Evolutionary conservation across 495 filamentous ascomycete species (phyloP).

Genomic region (Xylaria longipes): DNA sequence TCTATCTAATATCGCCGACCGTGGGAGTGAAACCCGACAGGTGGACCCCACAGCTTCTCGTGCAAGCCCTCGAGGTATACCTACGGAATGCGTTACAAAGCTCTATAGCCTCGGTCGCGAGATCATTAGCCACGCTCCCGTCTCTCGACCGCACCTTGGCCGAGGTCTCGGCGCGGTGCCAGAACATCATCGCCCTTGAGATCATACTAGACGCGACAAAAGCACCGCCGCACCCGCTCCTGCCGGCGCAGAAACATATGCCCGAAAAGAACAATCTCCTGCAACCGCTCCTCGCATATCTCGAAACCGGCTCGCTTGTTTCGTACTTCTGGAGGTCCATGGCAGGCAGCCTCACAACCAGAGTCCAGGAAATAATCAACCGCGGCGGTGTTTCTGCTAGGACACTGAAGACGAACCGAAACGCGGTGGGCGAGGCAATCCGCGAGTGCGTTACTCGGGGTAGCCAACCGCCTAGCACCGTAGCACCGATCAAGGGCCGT

Average conservation of each 20-base stretch:
- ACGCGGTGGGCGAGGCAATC: slow-evolving; percentile 76
- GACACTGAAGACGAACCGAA: slow-evolving; percentile 76
- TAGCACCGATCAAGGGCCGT: slow-evolving; percentile 49
- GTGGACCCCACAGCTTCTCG: slow-evolving; percentile 72
- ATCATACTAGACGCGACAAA: slow-evolving; percentile 72
- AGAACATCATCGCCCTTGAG: slow-evolving; percentile 89
- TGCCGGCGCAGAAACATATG: slow-evolving; percentile 46
- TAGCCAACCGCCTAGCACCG: slow-evolving; percentile 59
- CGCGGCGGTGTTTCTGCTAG: slow-evolving; percentile 84
- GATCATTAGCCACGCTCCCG: slow-evolving; percentile 79
- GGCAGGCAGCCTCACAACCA: slow-evolving; percentile 74
- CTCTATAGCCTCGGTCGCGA: slow-evolving; percentile 71
- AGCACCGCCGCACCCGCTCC: slow-evolving; percentile 67
- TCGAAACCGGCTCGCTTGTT: slow-evolving; percentile 86
- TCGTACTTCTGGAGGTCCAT: slow-evolving; percentile 92
- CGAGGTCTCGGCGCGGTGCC: slow-evolving; percentile 83
- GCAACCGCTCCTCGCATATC: slow-evolving; percentile 71
- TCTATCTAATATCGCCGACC: slow-evolving; percentile 81
- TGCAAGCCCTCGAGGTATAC: slow-evolving; percentile 80
- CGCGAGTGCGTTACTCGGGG: slow-evolving; percentile 83
- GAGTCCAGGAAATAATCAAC: slow-evolving; percentile 81
- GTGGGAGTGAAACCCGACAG: slow-evolving; percentile 51
- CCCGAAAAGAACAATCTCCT: slow-evolving; percentile 64
- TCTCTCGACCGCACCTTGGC: slow-evolving; percentile 80
- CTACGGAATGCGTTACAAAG: slow-evolving; percentile 75